A percentile compares a stretch with the other conserved stretches of the same genome.
Evolutionary conservation across 2,329 filamentous ascomycete genomes (phyloP).

Genomic region (Neofusicoccum sp.): DNA sequence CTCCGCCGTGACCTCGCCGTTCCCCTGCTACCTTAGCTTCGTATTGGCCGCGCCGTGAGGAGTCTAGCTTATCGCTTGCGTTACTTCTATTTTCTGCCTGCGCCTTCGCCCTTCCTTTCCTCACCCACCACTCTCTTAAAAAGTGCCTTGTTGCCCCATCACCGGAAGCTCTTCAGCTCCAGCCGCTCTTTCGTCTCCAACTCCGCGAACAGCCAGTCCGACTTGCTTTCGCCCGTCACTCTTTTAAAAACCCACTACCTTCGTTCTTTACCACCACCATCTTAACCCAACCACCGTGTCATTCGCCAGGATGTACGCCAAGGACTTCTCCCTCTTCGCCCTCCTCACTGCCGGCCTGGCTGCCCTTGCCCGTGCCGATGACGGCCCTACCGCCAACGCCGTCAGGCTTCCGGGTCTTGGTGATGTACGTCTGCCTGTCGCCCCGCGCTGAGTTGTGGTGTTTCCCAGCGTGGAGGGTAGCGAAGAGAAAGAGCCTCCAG

Average conservation of each 20-base stretch:
- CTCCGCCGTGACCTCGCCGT: neutral
- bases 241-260: slow-evolving; percentile 21
- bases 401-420: slow-evolving; percentile 55
- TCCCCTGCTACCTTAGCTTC: slow-evolving; percentile 1
- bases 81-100: slow-evolving; percentile 16
- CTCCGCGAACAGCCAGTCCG: neutral
- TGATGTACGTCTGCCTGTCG: slow-evolving; percentile 37
- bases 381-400: slow-evolving; percentile 53
- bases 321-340: slow-evolving; percentile 47
- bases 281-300: slow-evolving; percentile 14
- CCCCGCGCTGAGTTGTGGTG: neutral
- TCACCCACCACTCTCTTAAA: neutral
- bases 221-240: slow-evolving; percentile 24
- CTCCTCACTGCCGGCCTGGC: slow-evolving; percentile 59
- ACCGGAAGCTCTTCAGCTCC: slow-evolving; percentile 7
- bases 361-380: slow-evolving; percentile 39
- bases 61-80: slow-evolving; percentile 9
- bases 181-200: slow-evolving; percentile 17
- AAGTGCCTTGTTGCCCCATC: neutral
- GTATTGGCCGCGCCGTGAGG: neutral
- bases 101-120: neutral
- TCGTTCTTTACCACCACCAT: slow-evolving; percentile 1
- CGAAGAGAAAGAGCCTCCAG: neutral
- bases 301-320: slow-evolving; percentile 36
- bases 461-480: neutral